Percentiles rank a stretch among this genome's conserved stretches.
phyloP scores from a whole-genome alignment of 1,284 basidiomycete genomes.

The Sphaerobolus stellatus region DNA sequence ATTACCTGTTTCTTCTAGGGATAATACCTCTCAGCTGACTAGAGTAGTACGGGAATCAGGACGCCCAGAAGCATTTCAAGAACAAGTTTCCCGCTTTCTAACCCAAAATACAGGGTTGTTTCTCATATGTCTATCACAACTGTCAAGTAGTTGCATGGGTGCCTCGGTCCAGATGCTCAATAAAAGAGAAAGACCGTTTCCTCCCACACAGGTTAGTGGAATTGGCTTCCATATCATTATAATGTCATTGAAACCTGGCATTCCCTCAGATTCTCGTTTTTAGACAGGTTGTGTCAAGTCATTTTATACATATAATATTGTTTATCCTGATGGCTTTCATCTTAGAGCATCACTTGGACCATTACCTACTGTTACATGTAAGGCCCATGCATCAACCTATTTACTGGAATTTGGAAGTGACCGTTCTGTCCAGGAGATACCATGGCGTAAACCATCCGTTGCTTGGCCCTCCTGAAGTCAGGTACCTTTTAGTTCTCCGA shows the following conservation, averaged over 20 bases:
- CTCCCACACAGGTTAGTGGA: not conserved
- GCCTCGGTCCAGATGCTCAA: not conserved
- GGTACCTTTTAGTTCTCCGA: not conserved
- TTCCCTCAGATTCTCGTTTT: not conserved
- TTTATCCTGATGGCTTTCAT: not conserved
- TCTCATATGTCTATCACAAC: not conserved
- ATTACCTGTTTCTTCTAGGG: no score
- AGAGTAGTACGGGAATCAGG: no score
- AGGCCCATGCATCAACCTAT: not conserved
- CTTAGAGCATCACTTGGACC: not conserved
- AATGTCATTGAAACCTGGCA: not conserved
- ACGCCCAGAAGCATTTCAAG: no score
- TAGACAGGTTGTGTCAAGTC: not conserved
- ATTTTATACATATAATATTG: not conserved
- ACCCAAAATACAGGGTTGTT: not conserved
- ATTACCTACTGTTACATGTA: not conserved
- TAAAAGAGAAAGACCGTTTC: not conserved
- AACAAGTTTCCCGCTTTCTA: not conserved
- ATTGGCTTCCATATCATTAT: not conserved
- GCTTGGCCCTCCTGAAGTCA: not conserved
- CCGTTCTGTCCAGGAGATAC: not conserved
- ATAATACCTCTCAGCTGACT: no score
- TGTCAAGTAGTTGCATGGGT: not conserved
- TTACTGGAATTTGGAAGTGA: not conserved
- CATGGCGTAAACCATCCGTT: not conserved